Percentiles rank a stretch among this genome's conserved stretches.
These are phyloP conservation scores for Fraxinus paxiana DNA, from an alignment of 305 asterid genomes.

Conservation along the genomic window DNA sequence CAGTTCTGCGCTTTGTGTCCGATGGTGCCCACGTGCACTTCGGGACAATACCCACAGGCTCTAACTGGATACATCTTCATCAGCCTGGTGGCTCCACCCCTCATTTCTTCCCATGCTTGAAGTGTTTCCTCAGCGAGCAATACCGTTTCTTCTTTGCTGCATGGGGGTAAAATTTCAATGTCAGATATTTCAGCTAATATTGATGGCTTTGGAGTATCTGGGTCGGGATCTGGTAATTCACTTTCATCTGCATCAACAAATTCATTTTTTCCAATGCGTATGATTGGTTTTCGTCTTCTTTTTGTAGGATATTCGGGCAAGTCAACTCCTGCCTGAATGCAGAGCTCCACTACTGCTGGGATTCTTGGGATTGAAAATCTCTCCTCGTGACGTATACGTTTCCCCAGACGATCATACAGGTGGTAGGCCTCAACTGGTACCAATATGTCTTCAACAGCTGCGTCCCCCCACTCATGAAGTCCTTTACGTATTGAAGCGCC, in stretches of 20 bases:
- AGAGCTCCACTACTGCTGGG: constrained; percentile 86
- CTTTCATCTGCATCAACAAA: constrained; percentile 88
- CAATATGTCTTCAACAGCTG: constrained; percentile 68
- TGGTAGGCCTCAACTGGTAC: constrained; percentile 73
- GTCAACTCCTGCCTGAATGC: constrained; percentile 94
- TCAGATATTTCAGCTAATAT: constrained; percentile 49
- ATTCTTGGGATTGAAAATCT: constrained; percentile 78
- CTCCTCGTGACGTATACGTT: constrained; percentile 71
- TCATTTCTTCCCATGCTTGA: constrained; percentile 80
- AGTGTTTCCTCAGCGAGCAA: constrained; percentile 77
- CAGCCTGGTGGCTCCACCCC: constrained; percentile 64
- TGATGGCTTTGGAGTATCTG: constrained; percentile 51
- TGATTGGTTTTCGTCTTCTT: constrained; percentile 83
- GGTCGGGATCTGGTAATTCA: constrained; percentile 73
- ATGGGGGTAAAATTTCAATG: constrained; percentile 52
- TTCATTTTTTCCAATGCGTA: constrained; percentile 74
- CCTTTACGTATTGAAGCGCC: constrained; percentile 65
- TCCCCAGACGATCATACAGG: constrained; percentile 79
- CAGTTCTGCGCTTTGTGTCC: constrained; percentile 97
- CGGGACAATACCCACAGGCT: constrained; percentile 94
- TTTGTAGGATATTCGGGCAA: constrained; percentile 79
- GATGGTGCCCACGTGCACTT: constrained; percentile 74
- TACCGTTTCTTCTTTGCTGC: constrained; percentile 46
- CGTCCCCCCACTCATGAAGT: constrained; percentile 72
- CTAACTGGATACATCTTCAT: constrained; percentile 86